Percentiles rank a stretch among this genome's conserved stretches.
phyloP scores from a whole-genome alignment of 805 yeast genomes.

The Saturnispora hagleri region DNA sequence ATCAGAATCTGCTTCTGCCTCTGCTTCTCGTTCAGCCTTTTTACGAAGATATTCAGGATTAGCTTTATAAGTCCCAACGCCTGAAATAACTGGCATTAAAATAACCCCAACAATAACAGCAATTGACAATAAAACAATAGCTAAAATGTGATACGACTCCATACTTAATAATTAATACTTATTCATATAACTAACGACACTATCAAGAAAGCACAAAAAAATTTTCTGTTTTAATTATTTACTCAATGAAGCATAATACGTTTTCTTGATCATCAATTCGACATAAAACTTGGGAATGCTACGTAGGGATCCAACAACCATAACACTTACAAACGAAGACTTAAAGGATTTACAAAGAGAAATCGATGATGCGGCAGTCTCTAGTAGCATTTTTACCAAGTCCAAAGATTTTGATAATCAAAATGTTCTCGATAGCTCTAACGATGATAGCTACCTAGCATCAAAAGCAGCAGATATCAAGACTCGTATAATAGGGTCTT shows the following conservation, averaged over 20 bases:
- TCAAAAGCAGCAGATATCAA: slow-evolving; percentile 4
- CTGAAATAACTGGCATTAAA: slow-evolving; percentile 22
- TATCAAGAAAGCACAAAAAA: not conserved
- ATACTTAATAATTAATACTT: slow-evolving; percentile 6
- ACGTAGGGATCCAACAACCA: slow-evolving; percentile 62
- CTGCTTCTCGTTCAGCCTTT: not conserved
- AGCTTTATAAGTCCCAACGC: slow-evolving; percentile 20
- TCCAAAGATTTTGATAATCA: not conserved
- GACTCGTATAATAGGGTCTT: slow-evolving; percentile 1
- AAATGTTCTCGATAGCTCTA: not conserved
- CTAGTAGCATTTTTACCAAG: not conserved
- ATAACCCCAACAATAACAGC: slow-evolving; percentile 18
- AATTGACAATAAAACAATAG: slow-evolving; percentile 11
- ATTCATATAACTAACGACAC: no score
- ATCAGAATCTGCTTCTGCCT: not conserved
- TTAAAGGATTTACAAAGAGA: slow-evolving; percentile 28
- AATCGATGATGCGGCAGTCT: not conserved
- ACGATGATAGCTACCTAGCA: slow-evolving; percentile 2
- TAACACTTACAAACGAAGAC: slow-evolving; percentile 61
- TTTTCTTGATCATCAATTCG: not conserved
- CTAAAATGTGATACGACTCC: slow-evolving; percentile 12
- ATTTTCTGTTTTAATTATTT: not conserved
- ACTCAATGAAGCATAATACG: not conserved
- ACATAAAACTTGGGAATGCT: slow-evolving; percentile 32
- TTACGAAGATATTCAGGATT: slow-evolving; percentile 16